These are phyloP conservation scores for Yarrowia alimentaria DNA, from an alignment of 805 yeast genomes.

Conservation along the genomic window DNA sequence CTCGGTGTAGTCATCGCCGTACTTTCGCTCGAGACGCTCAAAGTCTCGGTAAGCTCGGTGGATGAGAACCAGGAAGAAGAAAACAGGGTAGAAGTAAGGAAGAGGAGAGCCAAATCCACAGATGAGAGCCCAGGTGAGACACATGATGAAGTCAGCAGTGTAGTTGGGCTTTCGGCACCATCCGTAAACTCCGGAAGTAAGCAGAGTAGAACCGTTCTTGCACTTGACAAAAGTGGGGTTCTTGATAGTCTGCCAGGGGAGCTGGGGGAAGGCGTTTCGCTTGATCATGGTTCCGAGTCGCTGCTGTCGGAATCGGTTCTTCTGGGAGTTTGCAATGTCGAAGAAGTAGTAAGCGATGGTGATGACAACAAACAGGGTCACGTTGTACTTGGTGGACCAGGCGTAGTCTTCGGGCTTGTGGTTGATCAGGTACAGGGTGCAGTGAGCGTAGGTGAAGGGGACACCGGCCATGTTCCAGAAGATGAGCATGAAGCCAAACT, in stretches of 20 bases:
- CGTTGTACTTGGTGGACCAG: conserved; percentile 64
- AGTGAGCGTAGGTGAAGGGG: conserved; percentile 95
- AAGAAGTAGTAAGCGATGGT: conserved; percentile 82
- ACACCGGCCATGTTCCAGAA: conserved; percentile 99
- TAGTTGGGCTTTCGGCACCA: conserved; percentile 93
- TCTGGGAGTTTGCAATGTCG: conserved; percentile 93
- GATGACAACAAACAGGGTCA: conserved; percentile 54
- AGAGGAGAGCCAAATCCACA: conserved; percentile 86
- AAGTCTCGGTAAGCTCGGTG: conserved; percentile 91
- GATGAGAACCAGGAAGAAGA: conserved; percentile 79
- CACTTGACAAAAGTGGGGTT: conserved; percentile 85
- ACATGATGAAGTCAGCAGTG: conserved; percentile 89
- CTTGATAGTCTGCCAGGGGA: conserved; percentile 77
- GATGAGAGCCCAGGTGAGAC: conserved; percentile 85
- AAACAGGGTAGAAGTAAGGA: conserved; percentile 95
- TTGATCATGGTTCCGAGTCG: conserved; percentile 73
- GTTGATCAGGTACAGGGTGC: conserved; percentile 77
- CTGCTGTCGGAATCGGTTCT: conserved; percentile 76
- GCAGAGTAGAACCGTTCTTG: conserved; percentile 75
- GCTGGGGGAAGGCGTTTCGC: conserved; percentile 90
- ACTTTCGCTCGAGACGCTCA: conserved; percentile 77
- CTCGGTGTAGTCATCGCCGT: conserved; percentile 91
- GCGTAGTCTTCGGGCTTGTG: conserved; percentile 82
- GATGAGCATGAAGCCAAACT: conserved; percentile 97
- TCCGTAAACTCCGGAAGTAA: conserved; percentile 92